Evolutionary conservation across 164 flowering plant species (phyloP).

Genomic region (Kalanchoe fedtschenkoi): DNA sequence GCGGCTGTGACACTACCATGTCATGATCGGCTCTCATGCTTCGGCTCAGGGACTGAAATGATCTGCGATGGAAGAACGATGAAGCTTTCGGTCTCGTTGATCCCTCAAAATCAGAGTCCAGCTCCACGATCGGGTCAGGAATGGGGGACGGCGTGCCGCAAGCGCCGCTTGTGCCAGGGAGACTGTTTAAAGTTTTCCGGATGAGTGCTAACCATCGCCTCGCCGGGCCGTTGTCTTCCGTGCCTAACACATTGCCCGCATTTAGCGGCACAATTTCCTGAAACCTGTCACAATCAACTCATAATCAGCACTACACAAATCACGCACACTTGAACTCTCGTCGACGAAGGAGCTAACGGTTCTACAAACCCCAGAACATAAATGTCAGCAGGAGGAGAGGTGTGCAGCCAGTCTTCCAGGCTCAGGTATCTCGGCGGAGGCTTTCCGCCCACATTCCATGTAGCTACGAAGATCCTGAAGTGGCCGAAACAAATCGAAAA

Average conservation of each 20-base stretch:
- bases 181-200: slow-evolving; percentile 51
- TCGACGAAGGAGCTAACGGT: neutral
- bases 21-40: slow-evolving; percentile 57
- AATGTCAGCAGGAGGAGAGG: slow-evolving; percentile 51
- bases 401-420: slow-evolving; percentile 70
- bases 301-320: neutral
- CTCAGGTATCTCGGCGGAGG: slow-evolving; percentile 59
- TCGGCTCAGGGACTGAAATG: slow-evolving; percentile 55
- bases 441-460: slow-evolving; percentile 88
- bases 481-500: no score
- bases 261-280: slow-evolving; percentile 77
- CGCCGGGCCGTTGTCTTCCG: slow-evolving; percentile 51
- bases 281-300: slow-evolving; percentile 29
- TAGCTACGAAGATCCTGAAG: slow-evolving; percentile 57
- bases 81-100: slow-evolving; percentile 58
- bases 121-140: slow-evolving; percentile 75
- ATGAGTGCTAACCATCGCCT: slow-evolving; percentile 58
- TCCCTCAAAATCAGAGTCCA: slow-evolving; percentile 86
- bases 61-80: slow-evolving; percentile 47
- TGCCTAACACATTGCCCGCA: slow-evolving; percentile 44
- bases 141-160: slow-evolving; percentile 22
- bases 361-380: slow-evolving; percentile 59
- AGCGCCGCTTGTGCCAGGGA: slow-evolving; percentile 4
- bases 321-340: neutral
- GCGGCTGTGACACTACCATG: slow-evolving; percentile 30